Base-by-base conservation (phyloP, 768 basidiomycete genomes). In the Mycena rebaudengoi region DNA sequence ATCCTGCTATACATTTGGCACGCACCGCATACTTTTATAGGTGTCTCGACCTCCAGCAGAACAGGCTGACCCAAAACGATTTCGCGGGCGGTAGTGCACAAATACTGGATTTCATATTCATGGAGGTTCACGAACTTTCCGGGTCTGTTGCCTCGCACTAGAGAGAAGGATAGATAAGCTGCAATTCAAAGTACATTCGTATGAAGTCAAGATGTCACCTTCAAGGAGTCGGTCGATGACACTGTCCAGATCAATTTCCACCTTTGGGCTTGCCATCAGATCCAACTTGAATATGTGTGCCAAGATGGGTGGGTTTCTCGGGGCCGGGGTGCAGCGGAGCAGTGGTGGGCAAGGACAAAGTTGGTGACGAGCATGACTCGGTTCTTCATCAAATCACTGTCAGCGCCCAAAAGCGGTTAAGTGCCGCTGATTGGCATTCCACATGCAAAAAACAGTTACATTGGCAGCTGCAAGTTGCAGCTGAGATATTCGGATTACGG, bases 21-120 rank as follows among this genome's bases (percentile, higher is more conserved):
- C 94, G 70, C 66, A 96, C 96, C 97, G 75, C 97, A 98, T 76
- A 99, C 98, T 89, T 99, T 99, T 82, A 99, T 98, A 70, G 97
- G 97, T 55, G 97, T 96, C 78, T 98, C 97, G 69, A 99, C 84
- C 81, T 99, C 97, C 77, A 99, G 86, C 62, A 99, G 84, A 76
- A 98, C 98, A 62, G 97, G 97, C 76, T 99, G 97, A 79, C 93
- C 93, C 81, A 99, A 98, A 83, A 99, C 98, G 75, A 99, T 97
- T 81, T 99, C 97, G 69, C 97, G 86, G 52, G 96, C 96, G 84
- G 93, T 97, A 74, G 95, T 96, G 83, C 97, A 99, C 68, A 99
- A 87, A 78, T 96, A 95, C 78, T 95, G 96, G 87, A 99, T 98
- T 84, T 99, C 97, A 83, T 96, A 98, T 80, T 99, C 97, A 76